Conservation (phyloP, 352 stramenopile genomes). For the Phytophthora pini region DNA sequence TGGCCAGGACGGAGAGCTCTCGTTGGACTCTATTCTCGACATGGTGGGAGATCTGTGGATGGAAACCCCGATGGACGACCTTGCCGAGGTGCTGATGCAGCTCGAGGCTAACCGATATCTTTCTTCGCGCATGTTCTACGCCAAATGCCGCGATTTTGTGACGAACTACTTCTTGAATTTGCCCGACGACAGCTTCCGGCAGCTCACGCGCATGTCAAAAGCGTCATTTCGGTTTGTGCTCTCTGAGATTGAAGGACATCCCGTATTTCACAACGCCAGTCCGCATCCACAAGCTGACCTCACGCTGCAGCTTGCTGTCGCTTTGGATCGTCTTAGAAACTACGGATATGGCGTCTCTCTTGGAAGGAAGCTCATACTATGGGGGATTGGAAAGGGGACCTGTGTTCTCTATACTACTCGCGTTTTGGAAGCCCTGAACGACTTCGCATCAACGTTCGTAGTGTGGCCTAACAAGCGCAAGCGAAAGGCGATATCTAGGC, state of each 20-base stretch:
- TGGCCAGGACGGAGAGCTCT: no score
- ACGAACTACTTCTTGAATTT: background rate
- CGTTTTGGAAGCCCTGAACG: background rate
- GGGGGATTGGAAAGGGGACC: background rate
- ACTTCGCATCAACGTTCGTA: no score
- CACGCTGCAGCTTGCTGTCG: background rate
- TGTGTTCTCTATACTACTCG: background rate
- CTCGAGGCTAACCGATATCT: no score
- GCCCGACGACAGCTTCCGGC: slow-evolving; percentile 4
- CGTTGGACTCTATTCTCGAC: no score
- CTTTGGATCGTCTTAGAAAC: background rate
- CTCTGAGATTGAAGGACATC: background rate
- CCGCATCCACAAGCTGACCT: background rate
- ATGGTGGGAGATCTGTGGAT: no score
- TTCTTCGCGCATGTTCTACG: background rate
- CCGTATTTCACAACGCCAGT: background rate
- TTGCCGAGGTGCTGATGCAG: no score
- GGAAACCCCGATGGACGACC: no score
- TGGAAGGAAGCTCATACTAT: background rate
- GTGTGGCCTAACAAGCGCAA: background rate
- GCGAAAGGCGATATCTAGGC: slow-evolving; percentile 2
- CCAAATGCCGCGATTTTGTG: background rate
- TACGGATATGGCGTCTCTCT: background rate
- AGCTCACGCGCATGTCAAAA: slow-evolving; percentile 2
- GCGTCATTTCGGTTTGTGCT: background rate